Conservation (phyloP, 345 rosid genomes). For the Hibiscus tridactylites region DNA sequence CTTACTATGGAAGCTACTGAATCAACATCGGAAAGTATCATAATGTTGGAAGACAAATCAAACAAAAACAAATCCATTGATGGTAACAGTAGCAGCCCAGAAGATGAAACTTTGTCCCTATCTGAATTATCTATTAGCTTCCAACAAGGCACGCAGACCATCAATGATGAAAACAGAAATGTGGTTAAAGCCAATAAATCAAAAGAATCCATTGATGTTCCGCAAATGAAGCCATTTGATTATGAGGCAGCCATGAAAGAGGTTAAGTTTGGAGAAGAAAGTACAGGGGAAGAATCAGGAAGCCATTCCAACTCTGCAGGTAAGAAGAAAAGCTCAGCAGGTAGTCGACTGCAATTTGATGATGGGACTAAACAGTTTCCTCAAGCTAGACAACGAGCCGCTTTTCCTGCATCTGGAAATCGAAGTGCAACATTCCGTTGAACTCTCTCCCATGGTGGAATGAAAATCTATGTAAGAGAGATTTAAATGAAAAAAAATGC, state of each 20-base stretch:
- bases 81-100: slow-evolving; percentile 13
- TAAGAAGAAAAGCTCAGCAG: slow-evolving; percentile 19
- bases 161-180: background rate
- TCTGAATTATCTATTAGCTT: slow-evolving; percentile 53
- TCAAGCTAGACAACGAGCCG: slow-evolving; percentile 43
- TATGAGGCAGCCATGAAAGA: slow-evolving; percentile 49
- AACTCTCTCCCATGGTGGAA: background rate
- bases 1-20: slow-evolving; percentile 11
- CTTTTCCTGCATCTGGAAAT: slow-evolving; percentile 65
- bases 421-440: slow-evolving; percentile 52
- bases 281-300: slow-evolving; percentile 3
- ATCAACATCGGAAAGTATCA: slow-evolving; percentile 30
- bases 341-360: slow-evolving; percentile 15
- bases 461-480: background rate
- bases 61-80: slow-evolving; percentile 13
- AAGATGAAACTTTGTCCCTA: slow-evolving; percentile 31
- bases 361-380: slow-evolving; percentile 28
- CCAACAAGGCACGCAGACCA: slow-evolving; percentile 40
- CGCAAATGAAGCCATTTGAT: slow-evolving; percentile 51
- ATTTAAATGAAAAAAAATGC: background rate
- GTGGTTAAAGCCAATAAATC: slow-evolving; percentile 12
- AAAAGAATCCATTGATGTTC: slow-evolving; percentile 21
- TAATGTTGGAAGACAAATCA: slow-evolving; percentile 34
- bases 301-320: slow-evolving; percentile 1
- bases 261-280: slow-evolving; percentile 25